These are phyloP conservation scores for Scalesia atractyloides DNA, from an alignment of 129 eudicot species.

Conservation along the genomic window DNA sequence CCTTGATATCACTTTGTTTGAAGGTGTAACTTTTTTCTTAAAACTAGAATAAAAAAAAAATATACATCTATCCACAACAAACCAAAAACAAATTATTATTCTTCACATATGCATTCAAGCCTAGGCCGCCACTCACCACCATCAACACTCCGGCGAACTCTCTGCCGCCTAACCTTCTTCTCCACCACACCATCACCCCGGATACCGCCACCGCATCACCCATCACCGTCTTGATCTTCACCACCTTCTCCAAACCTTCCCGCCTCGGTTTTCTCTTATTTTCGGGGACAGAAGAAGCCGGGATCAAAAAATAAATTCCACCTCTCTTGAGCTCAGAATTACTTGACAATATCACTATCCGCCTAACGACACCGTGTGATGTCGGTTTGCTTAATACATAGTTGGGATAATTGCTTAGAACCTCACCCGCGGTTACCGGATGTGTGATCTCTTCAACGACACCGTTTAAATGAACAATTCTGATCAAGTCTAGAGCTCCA, in stretches of 20 bases:
- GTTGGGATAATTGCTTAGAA: constrained; percentile 67
- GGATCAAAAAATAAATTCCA: constrained; percentile 72
- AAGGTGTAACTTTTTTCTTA: constrained; percentile 16
- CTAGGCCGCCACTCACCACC: constrained; percentile 67
- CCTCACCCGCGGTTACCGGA: constrained; percentile 78
- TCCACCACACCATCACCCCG: constrained; percentile 30
- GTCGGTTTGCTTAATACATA: constrained; percentile 69
- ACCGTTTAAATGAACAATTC: constrained; percentile 85
- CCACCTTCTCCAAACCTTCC: constrained; percentile 16
- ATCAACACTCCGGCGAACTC: constrained; percentile 52
- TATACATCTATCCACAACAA: constrained; percentile 20
- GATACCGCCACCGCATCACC: constrained; percentile 17
- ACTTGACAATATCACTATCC: constrained; percentile 61
- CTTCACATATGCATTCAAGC: constrained; percentile 70
- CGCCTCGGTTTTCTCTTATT: constrained; percentile 47
- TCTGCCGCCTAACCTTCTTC: constrained; percentile 34
- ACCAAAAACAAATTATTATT: constrained; percentile 29
- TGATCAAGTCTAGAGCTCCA: constrained; percentile 88
- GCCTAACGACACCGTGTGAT: constrained; percentile 58
- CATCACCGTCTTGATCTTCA: constrained; percentile 18
- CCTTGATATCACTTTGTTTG: constrained; percentile 14
- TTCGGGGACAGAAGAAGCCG: constrained; percentile 66
- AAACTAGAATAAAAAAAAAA: neutral
- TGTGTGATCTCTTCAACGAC: constrained; percentile 69
- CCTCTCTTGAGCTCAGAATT: constrained; percentile 81